Evolutionary conservation across 2,329 filamentous ascomycete genomes (phyloP).

Genomic region (Chrysoporthe deuterocubensis): DNA sequence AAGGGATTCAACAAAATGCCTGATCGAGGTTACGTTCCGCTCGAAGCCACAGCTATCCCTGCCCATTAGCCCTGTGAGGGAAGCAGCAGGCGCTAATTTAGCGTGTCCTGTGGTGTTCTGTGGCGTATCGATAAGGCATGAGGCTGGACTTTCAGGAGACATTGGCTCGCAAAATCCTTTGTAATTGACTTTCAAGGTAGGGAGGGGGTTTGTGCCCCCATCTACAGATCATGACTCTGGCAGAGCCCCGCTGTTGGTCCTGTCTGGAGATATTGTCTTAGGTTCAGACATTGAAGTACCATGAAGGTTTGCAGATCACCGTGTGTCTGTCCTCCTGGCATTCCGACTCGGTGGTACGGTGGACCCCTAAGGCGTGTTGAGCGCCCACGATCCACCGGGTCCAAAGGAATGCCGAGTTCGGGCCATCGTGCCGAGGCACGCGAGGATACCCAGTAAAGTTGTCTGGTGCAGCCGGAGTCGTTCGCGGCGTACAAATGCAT

Average conservation of each 20-base stretch:
- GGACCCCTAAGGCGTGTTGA: neutral
- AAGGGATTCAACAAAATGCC: slow-evolving; percentile 3
- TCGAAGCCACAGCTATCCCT: slow-evolving; percentile 15
- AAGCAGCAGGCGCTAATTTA: neutral
- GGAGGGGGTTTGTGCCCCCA: neutral
- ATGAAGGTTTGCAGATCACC: neutral
- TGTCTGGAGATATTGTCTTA: neutral
- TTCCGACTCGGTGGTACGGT: neutral
- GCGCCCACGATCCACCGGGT: neutral
- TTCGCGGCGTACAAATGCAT: too few relatives aligned
- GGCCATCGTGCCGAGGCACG: neutral
- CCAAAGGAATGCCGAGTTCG: neutral
- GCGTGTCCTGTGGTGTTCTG: neutral
- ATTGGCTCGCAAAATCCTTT: neutral
- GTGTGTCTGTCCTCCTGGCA: neutral
- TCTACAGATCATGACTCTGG: neutral
- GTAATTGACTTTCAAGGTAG: neutral
- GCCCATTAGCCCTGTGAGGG: slow-evolving; percentile 4
- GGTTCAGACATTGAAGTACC: neutral
- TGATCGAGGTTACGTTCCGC: slow-evolving; percentile 11
- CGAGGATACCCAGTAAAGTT: too few relatives aligned
- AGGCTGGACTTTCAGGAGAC: neutral
- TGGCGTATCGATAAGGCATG: slow-evolving; percentile 15
- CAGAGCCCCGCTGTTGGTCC: neutral
- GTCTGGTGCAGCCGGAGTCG: too few relatives aligned